Base-by-base conservation (phyloP, 495 filamentous ascomycete species). In the Penicillium steckii region DNA sequence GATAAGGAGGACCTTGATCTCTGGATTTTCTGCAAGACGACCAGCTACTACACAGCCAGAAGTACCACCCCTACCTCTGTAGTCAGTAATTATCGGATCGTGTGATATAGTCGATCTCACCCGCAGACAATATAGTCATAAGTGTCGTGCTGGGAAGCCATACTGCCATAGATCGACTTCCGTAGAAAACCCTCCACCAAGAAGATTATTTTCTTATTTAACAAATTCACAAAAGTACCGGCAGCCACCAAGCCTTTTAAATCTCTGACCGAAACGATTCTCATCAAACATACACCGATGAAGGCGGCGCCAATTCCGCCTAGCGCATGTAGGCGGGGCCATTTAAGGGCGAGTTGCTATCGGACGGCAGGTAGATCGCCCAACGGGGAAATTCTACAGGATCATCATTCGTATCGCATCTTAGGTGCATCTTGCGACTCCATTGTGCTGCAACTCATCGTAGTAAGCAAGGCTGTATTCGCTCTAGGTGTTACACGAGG, bases 1-100 rank as follows among this genome's bases (percentile, higher is more conserved):
- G 44, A 86, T 66, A 18, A 85, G 64, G 8, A 85, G 69, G 27
- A 87, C 66, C 4, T 56, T 71, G 18, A 82, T 62, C 10, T 74
- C 66, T 0, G 76, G 71, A 13, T 82, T 81, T 37, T 80, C 78
- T 5, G 83, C 82, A 8, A 88, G 73, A 23, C 85, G 79, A 12
- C 73, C 78, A n/a, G 84, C 85, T 12, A 86, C 71, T 4, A 80
- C 80, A 48, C 72, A 76, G 10, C 84, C 84, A 3, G 82, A 75
- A 0, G 83, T 86, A 9, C 84, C 85, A 32, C 83, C 84, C 15
- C 79, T 80, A 22, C 41, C 19, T 0, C 18, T 3, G 3, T 18
- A 26, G 26, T 44, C 23, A 40, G 46, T 40, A 4, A 40, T n/a
- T n/a, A n/a, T 25, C 32, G 43, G 4, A 37, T 15, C 5, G 26